These are phyloP conservation scores for Margaritispora aquatica DNA, from an alignment of 495 filamentous ascomycete genomes.

Conservation along the genomic window DNA sequence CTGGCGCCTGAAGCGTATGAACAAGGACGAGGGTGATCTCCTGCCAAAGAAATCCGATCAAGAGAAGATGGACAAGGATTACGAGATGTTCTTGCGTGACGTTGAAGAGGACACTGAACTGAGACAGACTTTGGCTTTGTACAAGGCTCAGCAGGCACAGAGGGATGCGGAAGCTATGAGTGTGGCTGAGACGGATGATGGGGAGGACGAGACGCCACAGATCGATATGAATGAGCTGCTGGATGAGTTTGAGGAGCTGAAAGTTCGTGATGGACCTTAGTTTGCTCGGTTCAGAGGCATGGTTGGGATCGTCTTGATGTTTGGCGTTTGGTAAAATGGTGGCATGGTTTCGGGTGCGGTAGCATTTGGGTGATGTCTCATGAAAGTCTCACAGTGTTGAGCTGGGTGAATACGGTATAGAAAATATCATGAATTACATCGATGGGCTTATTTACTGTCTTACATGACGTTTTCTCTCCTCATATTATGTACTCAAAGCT, in stretches of 20 bases:
- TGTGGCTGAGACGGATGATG: slow-evolving; percentile 59
- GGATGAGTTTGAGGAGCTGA: slow-evolving; percentile 80
- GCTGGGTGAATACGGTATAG: background rate
- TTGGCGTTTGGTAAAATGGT: slow-evolving; percentile 10
- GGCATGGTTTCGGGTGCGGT: background rate
- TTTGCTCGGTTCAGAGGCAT: background rate
- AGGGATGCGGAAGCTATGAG: slow-evolving; percentile 51
- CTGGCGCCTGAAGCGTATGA: slow-evolving; percentile 94
- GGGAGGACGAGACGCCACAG: slow-evolving; percentile 65
- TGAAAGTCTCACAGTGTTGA: background rate
- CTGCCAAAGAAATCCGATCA: slow-evolving; percentile 73
- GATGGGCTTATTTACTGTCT: background rate
- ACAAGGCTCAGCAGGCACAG: slow-evolving; percentile 53
- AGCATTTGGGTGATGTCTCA: background rate
- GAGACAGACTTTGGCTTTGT: slow-evolving; percentile 73
- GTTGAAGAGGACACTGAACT: slow-evolving; percentile 94
- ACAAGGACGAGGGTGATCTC: slow-evolving; percentile 77
- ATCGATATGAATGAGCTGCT: slow-evolving; percentile 80
- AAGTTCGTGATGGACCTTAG: slow-evolving; percentile 39
- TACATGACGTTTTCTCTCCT: too few relatives aligned
- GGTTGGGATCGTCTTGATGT: slow-evolving; percentile 4
- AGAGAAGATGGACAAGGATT: slow-evolving; percentile 80
- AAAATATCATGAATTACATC: background rate
- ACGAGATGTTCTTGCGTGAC: slow-evolving; percentile 94
- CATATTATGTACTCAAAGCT: background rate